These are phyloP conservation scores for Hemerocallis citrina DNA, from an alignment of 106 monocot species.

Conservation along the genomic window DNA sequence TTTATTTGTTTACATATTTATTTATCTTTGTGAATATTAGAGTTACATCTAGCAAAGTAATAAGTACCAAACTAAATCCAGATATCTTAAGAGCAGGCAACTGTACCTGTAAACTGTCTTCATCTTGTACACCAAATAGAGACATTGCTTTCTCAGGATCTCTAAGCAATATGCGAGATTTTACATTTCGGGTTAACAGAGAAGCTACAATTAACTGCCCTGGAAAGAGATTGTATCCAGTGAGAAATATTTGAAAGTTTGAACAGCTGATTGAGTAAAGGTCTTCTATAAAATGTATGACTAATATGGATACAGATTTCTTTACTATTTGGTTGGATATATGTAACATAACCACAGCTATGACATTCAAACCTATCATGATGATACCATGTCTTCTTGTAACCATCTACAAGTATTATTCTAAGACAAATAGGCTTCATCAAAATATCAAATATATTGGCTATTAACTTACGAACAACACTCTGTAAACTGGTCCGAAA, in stretches of 20 bases:
- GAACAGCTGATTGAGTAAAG: neutral
- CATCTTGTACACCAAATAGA: constrained; percentile 69
- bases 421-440: too few relatives aligned
- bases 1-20: too few relatives aligned
- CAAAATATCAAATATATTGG: too few relatives aligned
- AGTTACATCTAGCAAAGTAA: neutral
- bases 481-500: too few relatives aligned
- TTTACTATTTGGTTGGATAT: neutral
- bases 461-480: too few relatives aligned
- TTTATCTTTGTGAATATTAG: neutral
- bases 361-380: too few relatives aligned
- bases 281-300: neutral
- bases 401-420: too few relatives aligned
- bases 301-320: neutral
- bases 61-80: too few relatives aligned
- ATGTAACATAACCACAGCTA: neutral
- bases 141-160: constrained; percentile 62
- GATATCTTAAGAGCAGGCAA: too few relatives aligned
- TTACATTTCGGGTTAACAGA: constrained; percentile 59
- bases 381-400: too few relatives aligned
- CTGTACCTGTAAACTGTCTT: constrained; percentile 12
- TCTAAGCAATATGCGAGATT: constrained; percentile 52
- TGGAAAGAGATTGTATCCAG: constrained; percentile 23
- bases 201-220: constrained; percentile 90
- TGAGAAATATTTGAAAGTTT: neutral